Conservation (phyloP, 169 alveolate genomes). For the Cystoisospora suis region DNA sequence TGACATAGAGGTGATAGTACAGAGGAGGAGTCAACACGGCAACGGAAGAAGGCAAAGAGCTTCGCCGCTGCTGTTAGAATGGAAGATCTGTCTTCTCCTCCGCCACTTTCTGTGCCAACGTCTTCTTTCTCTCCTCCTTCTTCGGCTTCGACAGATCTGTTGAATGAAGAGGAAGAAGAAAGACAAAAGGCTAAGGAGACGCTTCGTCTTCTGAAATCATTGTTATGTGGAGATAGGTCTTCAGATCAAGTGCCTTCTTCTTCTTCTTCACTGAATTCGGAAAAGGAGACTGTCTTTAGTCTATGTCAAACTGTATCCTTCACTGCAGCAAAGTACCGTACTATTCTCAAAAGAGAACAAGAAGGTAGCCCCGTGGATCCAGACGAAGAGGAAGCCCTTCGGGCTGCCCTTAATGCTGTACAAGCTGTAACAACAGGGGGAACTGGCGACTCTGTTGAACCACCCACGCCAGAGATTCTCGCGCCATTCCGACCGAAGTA, state of each 20-base stretch:
- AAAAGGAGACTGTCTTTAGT: background rate
- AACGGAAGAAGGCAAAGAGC: no score
- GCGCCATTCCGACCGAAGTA: constrained; percentile 14
- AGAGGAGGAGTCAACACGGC: background rate
- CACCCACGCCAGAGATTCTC: background rate
- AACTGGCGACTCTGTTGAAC: background rate
- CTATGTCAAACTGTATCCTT: background rate
- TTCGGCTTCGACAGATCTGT: background rate
- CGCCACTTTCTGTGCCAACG: no score
- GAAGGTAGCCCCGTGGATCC: constrained; percentile 9
- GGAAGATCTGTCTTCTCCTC: no score
- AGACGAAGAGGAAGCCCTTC: constrained; percentile 16
- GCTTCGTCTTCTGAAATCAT: background rate
- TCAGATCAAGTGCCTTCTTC: no score
- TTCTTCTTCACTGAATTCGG: background rate
- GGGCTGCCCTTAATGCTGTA: background rate
- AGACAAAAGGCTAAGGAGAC: background rate
- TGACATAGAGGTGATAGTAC: no score
- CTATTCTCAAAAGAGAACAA: background rate
- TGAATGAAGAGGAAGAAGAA: background rate
- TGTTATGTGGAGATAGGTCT: background rate
- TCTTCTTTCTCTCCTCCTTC: background rate
- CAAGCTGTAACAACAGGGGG: background rate
- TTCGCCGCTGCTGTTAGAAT: no score
- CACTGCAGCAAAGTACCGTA: background rate